Evolutionary conservation across 352 stramenopile species (phyloP).

Genomic region (Pythium aphanidermatum): DNA sequence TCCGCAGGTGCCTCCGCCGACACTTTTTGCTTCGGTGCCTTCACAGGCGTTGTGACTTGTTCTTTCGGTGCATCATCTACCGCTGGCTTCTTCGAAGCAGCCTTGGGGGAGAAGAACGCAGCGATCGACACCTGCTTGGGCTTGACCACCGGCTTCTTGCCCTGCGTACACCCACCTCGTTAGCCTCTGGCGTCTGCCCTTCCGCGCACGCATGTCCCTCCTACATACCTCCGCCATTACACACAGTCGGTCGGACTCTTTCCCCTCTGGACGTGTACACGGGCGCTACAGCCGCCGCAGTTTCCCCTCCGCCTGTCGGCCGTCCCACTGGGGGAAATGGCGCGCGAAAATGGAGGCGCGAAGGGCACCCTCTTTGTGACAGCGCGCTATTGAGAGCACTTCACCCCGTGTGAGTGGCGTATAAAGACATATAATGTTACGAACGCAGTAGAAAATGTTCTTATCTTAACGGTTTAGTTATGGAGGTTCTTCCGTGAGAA

Average conservation of each 20-base stretch:
- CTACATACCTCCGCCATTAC: too few relatives aligned
- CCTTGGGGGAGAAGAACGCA: conserved; percentile 69
- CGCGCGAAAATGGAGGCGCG: conserved; percentile 17
- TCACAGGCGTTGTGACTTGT: background rate
- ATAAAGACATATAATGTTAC: background rate
- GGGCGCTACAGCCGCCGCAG: too few relatives aligned
- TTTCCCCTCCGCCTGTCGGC: background rate
- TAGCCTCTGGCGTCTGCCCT: background rate
- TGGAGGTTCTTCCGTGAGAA: conserved; percentile 54
- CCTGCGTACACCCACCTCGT: conserved; percentile 1
- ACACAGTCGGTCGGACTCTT: too few relatives aligned
- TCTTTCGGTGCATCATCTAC: background rate
- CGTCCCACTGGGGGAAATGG: conserved; percentile 15
- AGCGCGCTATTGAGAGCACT: conserved; percentile 8
- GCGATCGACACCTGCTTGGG: conserved; percentile 77
- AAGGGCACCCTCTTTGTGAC: background rate
- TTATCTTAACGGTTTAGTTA: conserved; percentile 11
- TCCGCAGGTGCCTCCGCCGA: conserved; percentile 1
- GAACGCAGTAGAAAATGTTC: too few relatives aligned
- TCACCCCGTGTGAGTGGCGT: background rate
- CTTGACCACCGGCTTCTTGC: conserved; percentile 40
- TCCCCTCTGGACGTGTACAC: too few relatives aligned
- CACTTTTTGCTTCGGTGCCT: background rate
- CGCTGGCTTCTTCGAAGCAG: background rate
- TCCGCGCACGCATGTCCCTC: background rate